Percentiles rank a stretch among this genome's conserved stretches.
Evolutionary conservation across 305 asterid species (phyloP).

Genomic region (Ruellia speciosa): DNA sequence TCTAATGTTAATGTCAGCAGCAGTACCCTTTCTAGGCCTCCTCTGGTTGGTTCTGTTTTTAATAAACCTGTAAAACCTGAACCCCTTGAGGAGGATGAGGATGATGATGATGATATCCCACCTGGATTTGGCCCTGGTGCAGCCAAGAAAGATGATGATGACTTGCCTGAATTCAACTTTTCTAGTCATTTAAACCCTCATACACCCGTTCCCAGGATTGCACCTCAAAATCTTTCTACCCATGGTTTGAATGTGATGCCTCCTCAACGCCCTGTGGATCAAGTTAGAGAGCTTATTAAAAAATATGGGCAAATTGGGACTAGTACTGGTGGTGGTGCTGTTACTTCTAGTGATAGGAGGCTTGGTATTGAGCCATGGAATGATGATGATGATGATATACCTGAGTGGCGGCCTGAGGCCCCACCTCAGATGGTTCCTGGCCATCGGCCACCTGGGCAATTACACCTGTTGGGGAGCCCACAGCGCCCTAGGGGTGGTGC

Average conservation of each 20-base stretch:
- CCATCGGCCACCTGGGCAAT: slow-evolving; percentile 20
- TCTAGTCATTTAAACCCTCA: slow-evolving; percentile 19
- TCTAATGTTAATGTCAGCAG: slow-evolving; percentile 38
- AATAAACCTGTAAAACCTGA: not conserved
- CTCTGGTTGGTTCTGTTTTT: not conserved
- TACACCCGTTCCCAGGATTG: slow-evolving; percentile 17
- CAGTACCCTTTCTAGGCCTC: slow-evolving; percentile 20
- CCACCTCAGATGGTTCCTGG: slow-evolving; percentile 18
- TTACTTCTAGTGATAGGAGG: slow-evolving; percentile 25
- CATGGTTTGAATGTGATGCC: slow-evolving; percentile 20
- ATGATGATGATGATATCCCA: not conserved
- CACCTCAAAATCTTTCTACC: slow-evolving; percentile 24
- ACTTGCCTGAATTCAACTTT: slow-evolving; percentile 7
- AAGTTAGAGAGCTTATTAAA: slow-evolving; percentile 73
- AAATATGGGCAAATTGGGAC: slow-evolving; percentile 66
- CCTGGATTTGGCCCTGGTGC: slow-evolving; percentile 21
- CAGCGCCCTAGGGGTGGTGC: slow-evolving; percentile 19
- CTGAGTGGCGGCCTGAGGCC: slow-evolving; percentile 81
- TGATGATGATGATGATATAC: slow-evolving; percentile 86
- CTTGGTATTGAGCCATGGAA: slow-evolving; percentile 66
- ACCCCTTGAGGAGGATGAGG: slow-evolving; percentile 24
- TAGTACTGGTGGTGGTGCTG: slow-evolving; percentile 17
- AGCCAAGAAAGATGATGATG: not conserved
- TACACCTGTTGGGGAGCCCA: slow-evolving; percentile 23
- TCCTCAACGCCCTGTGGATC: slow-evolving; percentile 46